Evolutionary conservation across 1,284 basidiomycete genomes (phyloP).

Genomic region (Ganoderma lingzhi): DNA sequence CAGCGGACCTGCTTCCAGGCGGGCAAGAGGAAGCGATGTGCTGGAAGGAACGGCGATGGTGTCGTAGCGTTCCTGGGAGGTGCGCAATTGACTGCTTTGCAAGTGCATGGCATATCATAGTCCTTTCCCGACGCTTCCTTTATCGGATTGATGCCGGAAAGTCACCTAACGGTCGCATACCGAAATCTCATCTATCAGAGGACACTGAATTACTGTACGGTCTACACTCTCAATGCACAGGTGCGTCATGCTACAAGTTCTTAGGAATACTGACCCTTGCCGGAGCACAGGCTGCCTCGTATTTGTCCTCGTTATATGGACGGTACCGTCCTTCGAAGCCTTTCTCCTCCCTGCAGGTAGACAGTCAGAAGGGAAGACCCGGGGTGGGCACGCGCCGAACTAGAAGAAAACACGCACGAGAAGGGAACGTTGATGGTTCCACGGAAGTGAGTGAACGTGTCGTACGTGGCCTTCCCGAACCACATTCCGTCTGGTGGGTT

Average conservation of each 20-base stretch:
- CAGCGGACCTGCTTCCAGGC: too few relatives aligned
- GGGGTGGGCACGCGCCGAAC: neutral
- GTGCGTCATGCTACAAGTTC: neutral
- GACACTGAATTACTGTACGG: neutral
- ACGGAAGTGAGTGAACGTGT: constrained; percentile 56
- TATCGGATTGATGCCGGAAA: too few relatives aligned
- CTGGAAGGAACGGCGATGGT: too few relatives aligned
- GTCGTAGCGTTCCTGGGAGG: too few relatives aligned
- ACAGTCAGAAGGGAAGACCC: neutral
- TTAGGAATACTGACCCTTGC: constrained; percentile 24
- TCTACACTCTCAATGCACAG: neutral
- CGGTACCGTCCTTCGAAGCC: constrained; percentile 43
- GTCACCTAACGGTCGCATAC: too few relatives aligned
- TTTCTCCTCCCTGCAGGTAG: constrained; percentile 40
- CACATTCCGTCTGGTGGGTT: constrained; percentile 51
- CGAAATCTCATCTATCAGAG: neutral
- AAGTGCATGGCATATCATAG: too few relatives aligned
- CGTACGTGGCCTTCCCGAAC: constrained; percentile 53
- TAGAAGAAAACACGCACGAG: constrained; percentile 35
- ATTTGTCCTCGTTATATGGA: constrained; percentile 45
- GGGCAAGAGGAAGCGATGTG: too few relatives aligned
- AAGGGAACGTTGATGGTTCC: constrained; percentile 50
- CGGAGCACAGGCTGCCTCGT: constrained; percentile 26
- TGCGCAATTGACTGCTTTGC: neutral
- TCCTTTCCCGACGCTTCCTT: too few relatives aligned